Base-by-base conservation (phyloP, 495 filamentous ascomycete species). In the Parachaetomium inaequale region DNA sequence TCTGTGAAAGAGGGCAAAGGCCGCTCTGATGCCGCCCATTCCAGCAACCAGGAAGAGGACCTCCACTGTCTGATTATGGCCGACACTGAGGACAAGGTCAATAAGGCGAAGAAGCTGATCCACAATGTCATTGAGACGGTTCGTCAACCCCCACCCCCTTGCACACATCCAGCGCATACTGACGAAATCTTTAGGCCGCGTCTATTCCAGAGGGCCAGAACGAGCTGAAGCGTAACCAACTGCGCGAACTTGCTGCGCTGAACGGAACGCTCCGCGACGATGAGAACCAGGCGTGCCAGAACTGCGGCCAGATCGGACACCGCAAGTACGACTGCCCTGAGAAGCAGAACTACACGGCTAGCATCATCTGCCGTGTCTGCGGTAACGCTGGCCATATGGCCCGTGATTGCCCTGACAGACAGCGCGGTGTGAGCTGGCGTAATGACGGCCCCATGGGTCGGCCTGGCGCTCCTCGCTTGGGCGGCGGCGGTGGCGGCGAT, bases 1-100 rank as follows among this genome's bases (percentile, higher is more conserved):
- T 98, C 94, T 70, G 94, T 98, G 71, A 98, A 98, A 80, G 94
- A 98, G 83, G 94, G 94, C 81, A 98, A 98, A 72, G 94, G 94
- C 70, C 92, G 92, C 70, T 97, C 93, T 81, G 94, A 98, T 71
- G 92, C 94, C 63, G 94, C 94, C 78, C 93, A 96, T 81, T 91
- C 92, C 78, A 96, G 93, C 82, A 98, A 98, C 82, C 94, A 97
- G 84, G 94, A 98, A 80, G 94, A 98, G 79, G 94, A 98, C 79
- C 82, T 98, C 45, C 94, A 98, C 77, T 98, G 94, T 74, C 79
- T 98, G 74, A 96, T 98, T 79, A 98, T 98, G 90, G 95, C 94
- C 63, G 94, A 98, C 70, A 97, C 92, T 42, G 94, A 98, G 76
- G 91, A 96, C 63, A 98, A 98, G 79, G 90, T 98, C 66, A 94